Evolutionary conservation across 2,329 filamentous ascomycete genomes (phyloP), one percentile per base, ranked within the genome.

Genomic region (Albifimbria verrucaria): DNA sequence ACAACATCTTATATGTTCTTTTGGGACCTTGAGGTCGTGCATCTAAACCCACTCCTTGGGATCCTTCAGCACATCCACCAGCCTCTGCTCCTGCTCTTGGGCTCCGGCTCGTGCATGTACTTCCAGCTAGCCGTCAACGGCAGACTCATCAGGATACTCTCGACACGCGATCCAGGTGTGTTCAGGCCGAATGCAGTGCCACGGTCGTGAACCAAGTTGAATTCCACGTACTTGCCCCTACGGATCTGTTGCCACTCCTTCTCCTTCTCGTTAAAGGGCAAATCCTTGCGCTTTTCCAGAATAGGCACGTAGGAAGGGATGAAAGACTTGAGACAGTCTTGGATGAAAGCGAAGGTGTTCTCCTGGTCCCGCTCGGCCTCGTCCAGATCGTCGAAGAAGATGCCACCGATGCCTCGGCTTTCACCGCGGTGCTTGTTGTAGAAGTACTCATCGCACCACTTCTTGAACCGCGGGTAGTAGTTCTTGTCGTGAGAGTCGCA

Each of bases 361-460:
- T 97, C 92, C 62, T 90, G 87, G 65, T 94, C 90, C 56, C 92
- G 90, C 63, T 93, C 89, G 1, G 83, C 82, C 63, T 89, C 89
- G 69, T 99, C 94, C 15, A 99, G 80, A 69, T 99, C 94, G 72
- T 99, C 94, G 66, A 99, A 99, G 82, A 99, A 99, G 72, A 99
- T 97, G 51, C 94, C 94, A 50, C 94, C 94, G 28, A 99, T 76
- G 52, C 94, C 94, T 48, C 94, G 88, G 46, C 85, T 79, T 75
- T 99, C 94, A 54, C 83, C 83, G 46, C 94, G 86, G 75, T 99
- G 94, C 69, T 92, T 93, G 72, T 97, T 89, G 77, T 82, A 87
- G 74, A 99, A 99, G 77, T 99, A 99, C 64, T 95, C 86, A 70
- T 99, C 94, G 70, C 94, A 99, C 94, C 94, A 99, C 68, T 89